A percentile compares a stretch with the other conserved stretches of the same genome.
Evolutionary conservation across 2,329 filamentous ascomycete species (phyloP).

Genomic region (Phialophora macrospora): DNA sequence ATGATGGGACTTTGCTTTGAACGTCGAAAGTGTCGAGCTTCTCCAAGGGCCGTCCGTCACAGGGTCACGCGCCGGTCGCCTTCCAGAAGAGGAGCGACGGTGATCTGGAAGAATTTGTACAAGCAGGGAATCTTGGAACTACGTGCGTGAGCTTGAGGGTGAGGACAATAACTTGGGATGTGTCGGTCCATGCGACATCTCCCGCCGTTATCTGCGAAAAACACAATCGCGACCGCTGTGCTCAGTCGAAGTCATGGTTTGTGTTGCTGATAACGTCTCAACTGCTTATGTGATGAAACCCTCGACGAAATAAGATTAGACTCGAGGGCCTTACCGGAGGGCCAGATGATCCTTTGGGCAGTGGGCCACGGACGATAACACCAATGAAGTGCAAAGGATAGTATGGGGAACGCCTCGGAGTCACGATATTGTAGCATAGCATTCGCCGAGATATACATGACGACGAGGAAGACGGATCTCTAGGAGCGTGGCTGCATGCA

Average conservation of each 20-base stretch:
- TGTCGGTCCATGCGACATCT: neutral
- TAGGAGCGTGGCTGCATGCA: no score
- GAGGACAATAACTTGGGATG: neutral
- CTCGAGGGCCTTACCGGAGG: neutral
- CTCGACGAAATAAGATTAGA: neutral
- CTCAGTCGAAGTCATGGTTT: neutral
- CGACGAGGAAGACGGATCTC: no score
- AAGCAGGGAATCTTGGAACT: neutral
- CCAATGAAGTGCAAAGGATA: neutral
- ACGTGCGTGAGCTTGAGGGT: neutral
- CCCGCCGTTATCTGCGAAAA: neutral
- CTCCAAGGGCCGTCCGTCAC: neutral
- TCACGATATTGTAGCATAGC: neutral
- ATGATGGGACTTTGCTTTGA: neutral
- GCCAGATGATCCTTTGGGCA: neutral
- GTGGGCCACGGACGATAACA: neutral
- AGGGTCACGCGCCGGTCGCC: slow-evolving; percentile 10
- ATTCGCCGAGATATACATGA: neutral
- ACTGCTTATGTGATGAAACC: slow-evolving; percentile 1
- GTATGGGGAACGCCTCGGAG: neutral
- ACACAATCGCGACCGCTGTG: neutral
- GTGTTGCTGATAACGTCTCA: neutral
- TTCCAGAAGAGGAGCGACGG: neutral
- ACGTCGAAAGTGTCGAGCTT: neutral
- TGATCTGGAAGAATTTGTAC: neutral